Conservation (phyloP, 176 grass and related monocot genomes). For the Guadua angustifolia region DNA sequence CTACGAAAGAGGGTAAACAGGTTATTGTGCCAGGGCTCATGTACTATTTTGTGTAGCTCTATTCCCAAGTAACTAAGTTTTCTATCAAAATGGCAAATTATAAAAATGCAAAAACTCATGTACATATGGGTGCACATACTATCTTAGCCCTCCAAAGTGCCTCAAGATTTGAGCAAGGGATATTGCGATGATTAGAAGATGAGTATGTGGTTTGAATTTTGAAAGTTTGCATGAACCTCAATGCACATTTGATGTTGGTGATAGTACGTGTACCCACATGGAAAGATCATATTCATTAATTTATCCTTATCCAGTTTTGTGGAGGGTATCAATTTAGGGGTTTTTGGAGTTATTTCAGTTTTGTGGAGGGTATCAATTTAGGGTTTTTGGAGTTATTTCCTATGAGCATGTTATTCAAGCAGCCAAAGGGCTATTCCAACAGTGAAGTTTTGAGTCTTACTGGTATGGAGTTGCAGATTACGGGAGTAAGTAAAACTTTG, state of each 20-base stretch:
- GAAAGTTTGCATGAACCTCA: too few relatives aligned
- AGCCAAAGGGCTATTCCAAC: neutral
- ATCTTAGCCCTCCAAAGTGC: too few relatives aligned
- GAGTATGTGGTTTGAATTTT: too few relatives aligned
- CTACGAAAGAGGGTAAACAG: neutral
- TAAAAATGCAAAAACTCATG: too few relatives aligned
- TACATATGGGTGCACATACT: too few relatives aligned
- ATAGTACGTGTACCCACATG: too few relatives aligned
- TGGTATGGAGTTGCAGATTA: neutral
- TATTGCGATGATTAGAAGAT: too few relatives aligned
- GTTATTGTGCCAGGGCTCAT: neutral
- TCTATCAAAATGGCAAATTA: neutral
- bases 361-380: neutral
- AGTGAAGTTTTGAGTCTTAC: neutral
- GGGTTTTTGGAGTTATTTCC: neutral
- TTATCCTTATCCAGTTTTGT: neutral
- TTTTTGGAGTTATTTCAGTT: conserved; percentile 9
- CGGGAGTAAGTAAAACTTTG: neutral
- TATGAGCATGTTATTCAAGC: neutral
- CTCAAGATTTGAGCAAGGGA: too few relatives aligned
- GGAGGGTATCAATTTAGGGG: neutral
- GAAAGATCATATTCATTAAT: neutral
- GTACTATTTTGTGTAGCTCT: neutral
- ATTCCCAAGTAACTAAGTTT: neutral
- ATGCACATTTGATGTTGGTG: too few relatives aligned